A percentile compares a stretch with the other conserved stretches of the same genome.
phyloP scores from a whole-genome alignment of 148 eudicot genomes.

The Selenicereus undatus region DNA sequence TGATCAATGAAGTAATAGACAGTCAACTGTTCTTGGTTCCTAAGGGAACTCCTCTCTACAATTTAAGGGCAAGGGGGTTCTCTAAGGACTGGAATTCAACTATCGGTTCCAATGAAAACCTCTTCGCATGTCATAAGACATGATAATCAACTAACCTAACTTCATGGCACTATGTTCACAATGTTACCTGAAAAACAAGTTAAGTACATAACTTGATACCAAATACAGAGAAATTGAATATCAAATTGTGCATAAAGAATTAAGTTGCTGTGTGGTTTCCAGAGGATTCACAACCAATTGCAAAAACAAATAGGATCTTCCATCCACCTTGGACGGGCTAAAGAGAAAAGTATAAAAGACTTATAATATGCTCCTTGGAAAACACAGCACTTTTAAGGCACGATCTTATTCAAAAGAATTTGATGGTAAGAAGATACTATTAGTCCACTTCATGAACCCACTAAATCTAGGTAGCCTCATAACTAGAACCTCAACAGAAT shows the following conservation, averaged over 20 bases:
- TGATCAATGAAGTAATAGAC: too few relatives aligned
- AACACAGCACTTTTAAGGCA: neutral
- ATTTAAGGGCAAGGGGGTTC: too few relatives aligned
- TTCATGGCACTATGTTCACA: too few relatives aligned
- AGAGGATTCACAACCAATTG: neutral
- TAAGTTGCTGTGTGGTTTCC: neutral
- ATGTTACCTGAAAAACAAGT: neutral
- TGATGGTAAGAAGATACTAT: neutral
- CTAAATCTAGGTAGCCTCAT: neutral
- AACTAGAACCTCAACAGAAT: neutral
- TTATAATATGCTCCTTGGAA: neutral
- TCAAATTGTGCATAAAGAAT: neutral
- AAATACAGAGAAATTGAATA: neutral
- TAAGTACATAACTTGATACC: neutral
- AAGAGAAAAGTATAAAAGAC: too few relatives aligned
- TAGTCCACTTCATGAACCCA: neutral
- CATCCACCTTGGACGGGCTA: neutral
- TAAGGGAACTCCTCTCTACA: too few relatives aligned
- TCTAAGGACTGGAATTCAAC: too few relatives aligned
- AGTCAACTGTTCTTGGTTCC: too few relatives aligned
- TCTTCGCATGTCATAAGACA: too few relatives aligned
- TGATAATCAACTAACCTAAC: too few relatives aligned
- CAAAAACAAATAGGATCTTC: neutral
- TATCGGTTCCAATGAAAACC: too few relatives aligned
- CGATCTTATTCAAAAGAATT: neutral